Evolutionary conservation across 208 protist genomes (phyloP).

Genomic region (Wallacemonas sp.): DNA sequence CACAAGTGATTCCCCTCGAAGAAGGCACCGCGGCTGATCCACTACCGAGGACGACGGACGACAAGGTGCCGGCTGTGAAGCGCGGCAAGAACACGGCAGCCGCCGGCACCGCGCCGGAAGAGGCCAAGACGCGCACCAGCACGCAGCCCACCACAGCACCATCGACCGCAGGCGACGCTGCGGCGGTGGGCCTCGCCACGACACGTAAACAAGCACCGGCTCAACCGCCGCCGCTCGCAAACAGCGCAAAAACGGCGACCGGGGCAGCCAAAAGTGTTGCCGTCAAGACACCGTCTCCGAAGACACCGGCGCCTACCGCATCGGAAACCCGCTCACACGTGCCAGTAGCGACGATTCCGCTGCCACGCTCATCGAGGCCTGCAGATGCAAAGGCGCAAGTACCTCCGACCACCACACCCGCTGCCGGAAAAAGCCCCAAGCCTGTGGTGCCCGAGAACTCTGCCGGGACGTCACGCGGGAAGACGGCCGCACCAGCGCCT

Average conservation of each 20-base stretch:
- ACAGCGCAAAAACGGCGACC: neutral
- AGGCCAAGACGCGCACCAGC: too few species aligned
- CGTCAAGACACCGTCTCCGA: neutral
- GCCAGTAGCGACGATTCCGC: neutral
- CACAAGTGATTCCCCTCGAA: too few species aligned
- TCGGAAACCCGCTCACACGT: neutral
- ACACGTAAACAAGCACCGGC: neutral
- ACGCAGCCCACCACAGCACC: too few species aligned
- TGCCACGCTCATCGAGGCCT: constrained; percentile 4
- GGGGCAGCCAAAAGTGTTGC: neutral
- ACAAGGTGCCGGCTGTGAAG: too few species aligned
- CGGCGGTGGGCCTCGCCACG: too few species aligned
- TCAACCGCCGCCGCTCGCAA: neutral
- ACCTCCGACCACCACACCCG: neutral
- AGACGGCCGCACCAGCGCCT: neutral
- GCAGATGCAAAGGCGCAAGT: neutral
- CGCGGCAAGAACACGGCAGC: too few species aligned
- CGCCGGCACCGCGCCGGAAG: too few species aligned
- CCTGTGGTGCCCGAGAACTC: neutral
- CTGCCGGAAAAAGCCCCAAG: too few species aligned
- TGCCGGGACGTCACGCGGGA: neutral
- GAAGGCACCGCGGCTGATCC: too few species aligned
- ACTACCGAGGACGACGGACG: too few species aligned
- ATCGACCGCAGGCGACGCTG: too few species aligned
- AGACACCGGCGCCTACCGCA: neutral